Base-by-base conservation (phyloP, 2,329 filamentous ascomycete genomes). In the Stachybotrys echinatus region DNA sequence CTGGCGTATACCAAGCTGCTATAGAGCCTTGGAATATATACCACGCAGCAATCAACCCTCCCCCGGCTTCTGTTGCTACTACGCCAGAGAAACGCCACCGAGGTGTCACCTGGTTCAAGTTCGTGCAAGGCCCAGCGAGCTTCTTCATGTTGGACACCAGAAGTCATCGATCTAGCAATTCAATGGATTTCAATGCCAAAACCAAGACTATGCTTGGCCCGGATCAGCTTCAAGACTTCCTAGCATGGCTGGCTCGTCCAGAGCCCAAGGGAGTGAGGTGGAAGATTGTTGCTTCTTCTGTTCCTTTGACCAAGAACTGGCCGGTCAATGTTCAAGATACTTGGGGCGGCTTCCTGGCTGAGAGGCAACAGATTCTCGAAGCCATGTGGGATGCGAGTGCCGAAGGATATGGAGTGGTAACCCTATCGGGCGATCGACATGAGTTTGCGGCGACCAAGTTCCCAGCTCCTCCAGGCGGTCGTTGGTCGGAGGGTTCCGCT, bases 231-330 rank as follows among this genome's bases (percentile, higher is more conserved):
- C 75, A 79, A 5, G 91, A 95, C 57, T 79, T 99, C 2, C 73
- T 96, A 5, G 75, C 77, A 4, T 99, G 88, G 79, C 76, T 99
- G 19, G 74, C 74, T 12, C 82, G 80, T 1, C 84, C 88, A 1
- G 87, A 90, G 54, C 86, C 88, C 0, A 73, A 74, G 23, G 89
- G 90, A 1, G 85, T 96, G 0, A 85, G 86, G 61, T 99, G 94
- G 92, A 97, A 97, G 72, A 84, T 99, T 59, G 75, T 99, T 47
- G 85, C 92, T 18, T 92, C 88, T 38, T 92, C 88, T 18, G 88
- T 97, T 5, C 94, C 94, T 0, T 96, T 99, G 65, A 97, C 94
- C 6, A 95, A 96, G 72, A 99, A 99, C 68, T 99, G 94, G 92
- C 87, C 84, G 21, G 82, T 96, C 55, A 92, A 94, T 55, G 84